Base-by-base conservation (phyloP, 352 stramenopile genomes). In the Heterotrichella gracilis region DNA sequence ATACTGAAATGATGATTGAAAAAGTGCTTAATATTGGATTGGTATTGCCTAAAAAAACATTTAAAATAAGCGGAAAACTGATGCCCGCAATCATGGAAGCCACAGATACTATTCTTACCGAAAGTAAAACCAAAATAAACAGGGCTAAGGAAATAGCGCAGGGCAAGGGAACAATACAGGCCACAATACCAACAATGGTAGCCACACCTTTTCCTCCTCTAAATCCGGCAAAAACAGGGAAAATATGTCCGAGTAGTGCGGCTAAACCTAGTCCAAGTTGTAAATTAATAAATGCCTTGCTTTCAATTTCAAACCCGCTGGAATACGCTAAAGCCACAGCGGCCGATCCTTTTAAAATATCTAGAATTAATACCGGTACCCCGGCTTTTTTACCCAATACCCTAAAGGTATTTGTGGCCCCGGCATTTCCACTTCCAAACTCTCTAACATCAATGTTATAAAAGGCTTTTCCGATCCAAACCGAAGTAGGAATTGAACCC, bases 371-470 rank as follows among this genome's bases (percentile, higher is more conserved):
- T n/a, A 53, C 32, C 32, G 32, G 32, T 9, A 53, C n/a, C 9
- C 32, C 32, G 32, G 32, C 32, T 53, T 53, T 53, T 53, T 53
- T 53, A n/a, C 32, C 32, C 32, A 53, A 53, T 53, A 53, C 32
- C 32, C 32, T 53, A n/a, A 53, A 53, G n/a, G 32, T 53, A 53
- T 53, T 53, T 9, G 32, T 53, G 9, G 32, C 32, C 9, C 32
- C 32, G 32, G 32, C 32, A 53, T 53, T 53, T 53, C 32, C 32
- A 53, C 32, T 53, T 9, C 32, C 32, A n/a, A 53, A 53, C n/a
- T 53, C 32, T 17, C 32, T 9, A 9, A 53, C 32, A 53, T 53
- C 32, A 53, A 53, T 53, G n/a, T 53, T 53, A n/a, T 53, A 53
- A 53, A 53, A 53, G 32, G 32, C 32, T n/a, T 17, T 9, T n/a